Conservation (phyloP, 2,329 filamentous ascomycete species). For the Exophiala calicioides region DNA sequence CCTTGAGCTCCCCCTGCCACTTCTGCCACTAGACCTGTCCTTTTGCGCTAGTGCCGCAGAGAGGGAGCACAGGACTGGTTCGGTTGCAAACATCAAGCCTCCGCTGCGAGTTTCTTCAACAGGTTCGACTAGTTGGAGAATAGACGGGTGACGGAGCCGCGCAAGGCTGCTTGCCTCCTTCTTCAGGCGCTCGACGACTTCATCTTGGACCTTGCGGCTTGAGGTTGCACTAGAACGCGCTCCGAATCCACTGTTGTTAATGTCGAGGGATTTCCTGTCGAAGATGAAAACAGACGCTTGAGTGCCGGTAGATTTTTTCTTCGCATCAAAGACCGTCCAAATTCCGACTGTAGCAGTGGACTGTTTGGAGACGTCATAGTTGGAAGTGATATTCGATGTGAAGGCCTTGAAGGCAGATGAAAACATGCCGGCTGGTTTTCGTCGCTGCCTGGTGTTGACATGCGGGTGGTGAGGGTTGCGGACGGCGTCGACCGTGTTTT, state of each 20-base stretch:
- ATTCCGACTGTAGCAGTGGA: constrained; percentile 81
- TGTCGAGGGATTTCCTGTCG: constrained; percentile 80
- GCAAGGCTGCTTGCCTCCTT: constrained; percentile 89
- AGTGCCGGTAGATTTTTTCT: constrained; percentile 92
- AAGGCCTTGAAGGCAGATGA: constrained; percentile 92
- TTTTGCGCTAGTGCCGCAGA: constrained; percentile 81
- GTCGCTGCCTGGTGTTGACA: background rate
- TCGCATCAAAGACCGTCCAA: constrained; percentile 97
- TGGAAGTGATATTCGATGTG: constrained; percentile 85
- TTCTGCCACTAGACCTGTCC: constrained; percentile 70
- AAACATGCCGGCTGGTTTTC: constrained; percentile 65
- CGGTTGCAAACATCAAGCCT: constrained; percentile 92
- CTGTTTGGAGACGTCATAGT: constrained; percentile 79
- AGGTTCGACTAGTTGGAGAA: constrained; percentile 89
- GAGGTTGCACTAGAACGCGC: constrained; percentile 64
- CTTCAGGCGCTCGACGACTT: constrained; percentile 86
- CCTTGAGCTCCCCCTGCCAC: constrained; percentile 36
- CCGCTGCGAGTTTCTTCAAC: constrained; percentile 91
- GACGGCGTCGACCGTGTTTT: too few relatives aligned
- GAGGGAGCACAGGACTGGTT: constrained; percentile 86
- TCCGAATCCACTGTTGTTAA: constrained; percentile 61
- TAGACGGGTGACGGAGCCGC: constrained; percentile 82
- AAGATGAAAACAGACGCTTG: constrained; percentile 91
- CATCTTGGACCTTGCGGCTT: constrained; percentile 79
- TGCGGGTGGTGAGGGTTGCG: too few relatives aligned